Conservation (phyloP, 768 basidiomycete genomes). For the Suillus tomentosus region DNA sequence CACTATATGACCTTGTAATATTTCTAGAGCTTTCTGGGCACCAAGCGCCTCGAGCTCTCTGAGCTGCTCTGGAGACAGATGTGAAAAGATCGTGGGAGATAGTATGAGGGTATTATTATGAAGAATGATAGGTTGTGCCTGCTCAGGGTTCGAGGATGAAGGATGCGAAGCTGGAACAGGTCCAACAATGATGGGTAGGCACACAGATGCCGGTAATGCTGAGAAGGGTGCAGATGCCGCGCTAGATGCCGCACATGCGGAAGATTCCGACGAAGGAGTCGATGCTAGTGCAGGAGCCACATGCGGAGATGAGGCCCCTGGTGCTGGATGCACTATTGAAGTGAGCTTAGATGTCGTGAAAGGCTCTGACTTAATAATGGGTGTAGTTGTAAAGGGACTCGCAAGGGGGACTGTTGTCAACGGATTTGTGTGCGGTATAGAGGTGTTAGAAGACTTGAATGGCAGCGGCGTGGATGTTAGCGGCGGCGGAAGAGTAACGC, state of each 20-base stretch:
- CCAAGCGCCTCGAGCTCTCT: slow-evolving; percentile 78
- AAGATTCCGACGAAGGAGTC: slow-evolving; percentile 22
- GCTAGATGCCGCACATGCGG: slow-evolving; percentile 18
- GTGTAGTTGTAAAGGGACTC: slow-evolving; percentile 13
- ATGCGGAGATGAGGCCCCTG: slow-evolving; percentile 17
- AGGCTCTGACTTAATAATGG: slow-evolving; percentile 27
- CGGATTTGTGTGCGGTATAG: slow-evolving; percentile 9
- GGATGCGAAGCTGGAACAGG: slow-evolving; percentile 69
- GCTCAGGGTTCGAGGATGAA: slow-evolving; percentile 42
- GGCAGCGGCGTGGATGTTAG: slow-evolving; percentile 65
- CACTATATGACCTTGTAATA: slow-evolving; percentile 84
- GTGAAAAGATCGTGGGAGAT: slow-evolving; percentile 82
- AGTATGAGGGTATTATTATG: slow-evolving; percentile 85
- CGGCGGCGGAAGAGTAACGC: slow-evolving; percentile 63
- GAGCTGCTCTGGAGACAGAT: slow-evolving; percentile 71
- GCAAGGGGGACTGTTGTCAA: slow-evolving; percentile 14
- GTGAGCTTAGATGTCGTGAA: slow-evolving; percentile 11
- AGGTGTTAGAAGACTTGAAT: slow-evolving; percentile 9
- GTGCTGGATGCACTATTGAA: slow-evolving; percentile 13
- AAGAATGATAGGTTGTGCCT: slow-evolving; percentile 68
- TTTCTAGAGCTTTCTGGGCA: slow-evolving; percentile 76
- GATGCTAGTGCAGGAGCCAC: slow-evolving; percentile 22
- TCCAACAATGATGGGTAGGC: slow-evolving; percentile 76
- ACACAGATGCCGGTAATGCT: slow-evolving; percentile 45
- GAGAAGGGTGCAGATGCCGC: slow-evolving; percentile 27